phyloP scores from a whole-genome alignment of 1,284 basidiomycete species.

The Puccinia polysora region DNA sequence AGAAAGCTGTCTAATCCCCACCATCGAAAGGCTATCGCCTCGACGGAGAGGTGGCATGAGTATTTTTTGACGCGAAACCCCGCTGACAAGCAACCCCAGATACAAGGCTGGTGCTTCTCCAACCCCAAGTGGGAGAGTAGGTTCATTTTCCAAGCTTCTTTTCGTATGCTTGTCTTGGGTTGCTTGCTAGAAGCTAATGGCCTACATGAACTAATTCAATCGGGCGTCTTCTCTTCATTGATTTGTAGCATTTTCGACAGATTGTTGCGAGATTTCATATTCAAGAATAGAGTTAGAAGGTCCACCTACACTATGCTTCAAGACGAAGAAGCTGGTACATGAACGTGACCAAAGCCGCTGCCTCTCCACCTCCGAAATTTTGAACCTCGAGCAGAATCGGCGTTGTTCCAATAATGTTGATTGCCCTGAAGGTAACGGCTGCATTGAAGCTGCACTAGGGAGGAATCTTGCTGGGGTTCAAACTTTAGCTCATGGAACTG shows the following conservation, averaged over 20 bases:
- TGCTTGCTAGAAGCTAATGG: not conserved
- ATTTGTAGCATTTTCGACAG: constrained; percentile 4
- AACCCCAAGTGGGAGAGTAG: not conserved
- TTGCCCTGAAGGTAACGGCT: not conserved
- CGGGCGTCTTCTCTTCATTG: not conserved
- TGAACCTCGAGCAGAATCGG: not conserved
- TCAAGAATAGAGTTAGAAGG: no score
- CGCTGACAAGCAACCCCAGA: not conserved
- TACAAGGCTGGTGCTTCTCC: constrained; percentile 18
- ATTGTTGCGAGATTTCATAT: not conserved
- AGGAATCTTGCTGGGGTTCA: not conserved
- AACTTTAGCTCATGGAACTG: not conserved
- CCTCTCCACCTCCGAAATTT: not conserved
- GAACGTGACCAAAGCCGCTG: not conserved
- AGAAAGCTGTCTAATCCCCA: not conserved
- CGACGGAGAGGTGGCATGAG: not conserved
- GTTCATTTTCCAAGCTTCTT: not conserved
- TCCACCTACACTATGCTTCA: constrained; percentile 7
- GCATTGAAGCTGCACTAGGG: constrained; percentile 6
- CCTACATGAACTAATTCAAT: not conserved
- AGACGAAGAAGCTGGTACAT: not conserved
- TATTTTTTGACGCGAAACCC: constrained; percentile 1
- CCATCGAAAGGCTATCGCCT: not conserved
- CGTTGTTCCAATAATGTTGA: not conserved
- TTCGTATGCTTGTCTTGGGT: not conserved